A percentile compares a stretch with the other conserved stretches of the same genome.
Conservation (phyloP, 805 yeast species). For the Saccharomyces eubayanus region DNA sequence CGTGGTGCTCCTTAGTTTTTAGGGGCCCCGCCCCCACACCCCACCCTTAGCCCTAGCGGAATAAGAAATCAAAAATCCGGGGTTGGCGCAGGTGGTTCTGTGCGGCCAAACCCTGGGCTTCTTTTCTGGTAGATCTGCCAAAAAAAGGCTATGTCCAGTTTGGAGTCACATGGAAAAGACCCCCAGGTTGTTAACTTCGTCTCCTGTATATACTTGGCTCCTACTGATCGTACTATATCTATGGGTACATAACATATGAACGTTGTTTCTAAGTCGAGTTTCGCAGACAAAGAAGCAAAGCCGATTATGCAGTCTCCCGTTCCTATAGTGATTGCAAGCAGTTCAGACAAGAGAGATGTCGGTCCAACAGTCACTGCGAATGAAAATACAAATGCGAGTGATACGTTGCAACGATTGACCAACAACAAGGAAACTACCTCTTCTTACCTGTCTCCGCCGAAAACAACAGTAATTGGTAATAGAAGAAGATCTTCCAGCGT, state of each 20-base stretch:
- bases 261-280: background rate
- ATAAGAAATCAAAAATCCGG: background rate
- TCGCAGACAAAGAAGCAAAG: background rate
- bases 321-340: background rate
- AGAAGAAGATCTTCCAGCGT: slow-evolving; percentile 1
- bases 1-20: too few relatives aligned
- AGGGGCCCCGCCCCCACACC: background rate
- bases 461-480: background rate
- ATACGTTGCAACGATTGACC: background rate
- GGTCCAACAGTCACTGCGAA: background rate
- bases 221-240: background rate
- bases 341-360: background rate
- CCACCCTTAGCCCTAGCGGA: background rate
- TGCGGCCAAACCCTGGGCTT: background rate
- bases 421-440: background rate
- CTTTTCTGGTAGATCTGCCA: background rate
- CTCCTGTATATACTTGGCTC: background rate
- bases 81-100: background rate
- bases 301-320: background rate
- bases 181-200: background rate
- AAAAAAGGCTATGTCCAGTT: background rate
- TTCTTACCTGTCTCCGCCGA: background rate
- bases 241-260: background rate
- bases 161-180: background rate
- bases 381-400: too few relatives aligned